A percentile compares a stretch with the other conserved stretches of the same genome.
phyloP scores from a whole-genome alignment of 495 filamentous ascomycete genomes.

The Umbilicaria muhlenbergii region DNA sequence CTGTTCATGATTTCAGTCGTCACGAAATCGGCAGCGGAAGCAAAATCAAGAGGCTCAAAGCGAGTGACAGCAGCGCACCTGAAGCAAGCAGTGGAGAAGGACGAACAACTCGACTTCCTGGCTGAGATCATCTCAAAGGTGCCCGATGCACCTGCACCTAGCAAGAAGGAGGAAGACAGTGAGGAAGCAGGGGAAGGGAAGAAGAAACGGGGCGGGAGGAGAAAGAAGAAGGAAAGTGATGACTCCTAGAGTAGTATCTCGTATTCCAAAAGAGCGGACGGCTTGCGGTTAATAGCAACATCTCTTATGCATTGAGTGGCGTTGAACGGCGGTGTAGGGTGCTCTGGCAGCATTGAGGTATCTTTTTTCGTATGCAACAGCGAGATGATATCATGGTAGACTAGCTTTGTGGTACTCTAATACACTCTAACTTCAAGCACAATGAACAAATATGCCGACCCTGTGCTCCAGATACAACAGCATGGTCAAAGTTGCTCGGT shows the following conservation, averaged over 20 bases:
- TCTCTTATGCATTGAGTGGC: too few species aligned
- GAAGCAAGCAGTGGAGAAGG: constrained; percentile 71
- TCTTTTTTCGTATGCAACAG: too few species aligned
- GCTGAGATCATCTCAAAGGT: constrained; percentile 81
- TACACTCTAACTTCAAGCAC: too few species aligned
- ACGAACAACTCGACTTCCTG: constrained; percentile 87
- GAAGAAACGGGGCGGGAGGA: constrained; percentile 29
- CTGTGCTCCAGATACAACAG: too few species aligned
- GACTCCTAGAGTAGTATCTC: constrained; percentile 10
- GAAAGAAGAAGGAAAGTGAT: constrained; percentile 26
- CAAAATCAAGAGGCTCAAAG: constrained; percentile 67
- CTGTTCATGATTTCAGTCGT: constrained; percentile 94
- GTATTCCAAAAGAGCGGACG: too few species aligned
- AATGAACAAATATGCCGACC: too few species aligned
- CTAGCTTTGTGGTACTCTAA: too few species aligned
- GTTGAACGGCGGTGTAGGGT: too few species aligned
- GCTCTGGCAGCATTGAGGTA: too few species aligned
- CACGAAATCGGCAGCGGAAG: constrained; percentile 69
- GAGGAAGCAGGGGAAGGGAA: constrained; percentile 31
- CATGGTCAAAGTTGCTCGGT: too few species aligned
- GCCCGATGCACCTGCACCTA: constrained; percentile 47
- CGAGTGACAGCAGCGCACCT: constrained; percentile 80
- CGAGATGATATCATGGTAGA: too few species aligned
- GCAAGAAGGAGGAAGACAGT: constrained; percentile 35
- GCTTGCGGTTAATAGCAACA: too few species aligned